These are phyloP conservation scores for Hirsutella minnesotensis DNA, from an alignment of 2,329 filamentous ascomycete species.

Conservation along the genomic window DNA sequence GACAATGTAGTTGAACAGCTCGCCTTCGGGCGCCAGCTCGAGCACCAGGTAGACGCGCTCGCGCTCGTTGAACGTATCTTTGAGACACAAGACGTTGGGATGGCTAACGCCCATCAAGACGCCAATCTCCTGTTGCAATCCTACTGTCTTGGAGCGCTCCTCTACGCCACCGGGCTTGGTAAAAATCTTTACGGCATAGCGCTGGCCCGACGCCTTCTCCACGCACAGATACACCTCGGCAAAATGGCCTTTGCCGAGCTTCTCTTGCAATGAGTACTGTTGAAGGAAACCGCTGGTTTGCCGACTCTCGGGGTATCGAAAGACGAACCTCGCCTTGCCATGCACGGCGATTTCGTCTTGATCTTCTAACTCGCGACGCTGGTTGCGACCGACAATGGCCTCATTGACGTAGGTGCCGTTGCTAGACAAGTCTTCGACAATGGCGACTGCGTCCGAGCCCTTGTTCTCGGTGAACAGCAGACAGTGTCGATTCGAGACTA, in stretches of 20 bases:
- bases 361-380: slow-evolving; percentile 76
- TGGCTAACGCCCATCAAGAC: slow-evolving; percentile 97
- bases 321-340: slow-evolving; percentile 77
- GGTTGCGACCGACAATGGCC: slow-evolving; percentile 79
- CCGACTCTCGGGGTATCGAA: slow-evolving; percentile 71
- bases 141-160: slow-evolving; percentile 72
- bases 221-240: slow-evolving; percentile 86
- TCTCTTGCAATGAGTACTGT: slow-evolving; percentile 74
- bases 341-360: slow-evolving; percentile 85
- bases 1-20: slow-evolving; percentile 92
- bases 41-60: slow-evolving; percentile 86
- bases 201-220: slow-evolving; percentile 69
- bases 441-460: slow-evolving; percentile 48
- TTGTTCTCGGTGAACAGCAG: slow-evolving; percentile 53
- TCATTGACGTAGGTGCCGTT: slow-evolving; percentile 98
- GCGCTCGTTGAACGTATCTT: slow-evolving; percentile 86
- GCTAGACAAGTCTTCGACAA: slow-evolving; percentile 86
- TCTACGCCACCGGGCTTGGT: slow-evolving; percentile 74
- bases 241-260: slow-evolving; percentile 90
- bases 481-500: slow-evolving; percentile 80
- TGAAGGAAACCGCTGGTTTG: slow-evolving; percentile 70
- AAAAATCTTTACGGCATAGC: slow-evolving; percentile 91
- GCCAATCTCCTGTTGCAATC: slow-evolving; percentile 88
- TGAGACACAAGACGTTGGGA: slow-evolving; percentile 82
- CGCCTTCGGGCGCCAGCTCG: slow-evolving; percentile 83